These are phyloP conservation scores for Dimocarpus longan DNA, from an alignment of 345 rosid genomes.

Conservation along the genomic window DNA sequence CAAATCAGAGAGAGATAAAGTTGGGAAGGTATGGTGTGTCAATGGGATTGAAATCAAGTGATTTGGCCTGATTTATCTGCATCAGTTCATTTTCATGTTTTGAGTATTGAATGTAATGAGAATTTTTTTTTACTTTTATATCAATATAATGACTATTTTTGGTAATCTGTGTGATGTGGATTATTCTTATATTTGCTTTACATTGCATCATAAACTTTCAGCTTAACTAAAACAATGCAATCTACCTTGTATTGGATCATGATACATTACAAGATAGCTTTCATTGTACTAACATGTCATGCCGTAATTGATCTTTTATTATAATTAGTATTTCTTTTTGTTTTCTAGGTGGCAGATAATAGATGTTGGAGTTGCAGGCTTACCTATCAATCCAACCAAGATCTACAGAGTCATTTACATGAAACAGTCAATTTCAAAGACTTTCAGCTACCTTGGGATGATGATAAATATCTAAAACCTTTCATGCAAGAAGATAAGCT, in stretches of 20 bases:
- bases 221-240: background rate
- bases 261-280: background rate
- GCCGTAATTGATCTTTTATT: background rate
- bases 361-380: constrained; percentile 72
- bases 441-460: constrained; percentile 45
- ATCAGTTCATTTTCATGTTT: background rate
- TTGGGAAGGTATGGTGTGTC: background rate
- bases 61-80: background rate
- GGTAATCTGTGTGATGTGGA: background rate
- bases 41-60: background rate
- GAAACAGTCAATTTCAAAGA: constrained; percentile 35
- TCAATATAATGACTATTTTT: background rate
- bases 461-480: constrained; percentile 75
- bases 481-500: constrained; percentile 79
- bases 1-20: background rate
- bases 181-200: background rate
- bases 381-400: constrained; percentile 41
- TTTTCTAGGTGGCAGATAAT: constrained; percentile 69
- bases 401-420: constrained; percentile 53
- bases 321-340: constrained; percentile 4
- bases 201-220: background rate
- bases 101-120: background rate
- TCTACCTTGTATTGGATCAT: background rate
- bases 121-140: background rate
- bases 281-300: background rate